phyloP scores from a whole-genome alignment of 768 basidiomycete species.

The Tulasnella sp. region DNA sequence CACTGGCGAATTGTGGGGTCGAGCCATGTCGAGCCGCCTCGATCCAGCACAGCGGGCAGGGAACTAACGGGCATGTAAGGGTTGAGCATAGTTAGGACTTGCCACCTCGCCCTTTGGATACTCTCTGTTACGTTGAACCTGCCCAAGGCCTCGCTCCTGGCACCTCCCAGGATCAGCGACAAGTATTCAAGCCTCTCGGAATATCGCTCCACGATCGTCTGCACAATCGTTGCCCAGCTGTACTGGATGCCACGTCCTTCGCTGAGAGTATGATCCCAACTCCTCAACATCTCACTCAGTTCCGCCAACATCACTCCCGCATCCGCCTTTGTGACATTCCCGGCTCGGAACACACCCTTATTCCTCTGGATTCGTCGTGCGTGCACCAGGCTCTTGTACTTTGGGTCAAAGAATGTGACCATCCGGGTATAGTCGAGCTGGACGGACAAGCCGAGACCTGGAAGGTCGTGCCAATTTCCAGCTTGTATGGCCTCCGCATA shows the following conservation, averaged over 20 bases:
- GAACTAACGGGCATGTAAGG: background rate
- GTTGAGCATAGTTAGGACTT: slow-evolving; percentile 1
- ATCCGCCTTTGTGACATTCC: background rate
- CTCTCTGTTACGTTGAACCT: background rate
- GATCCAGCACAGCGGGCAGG: background rate
- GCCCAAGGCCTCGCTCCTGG: too few species aligned
- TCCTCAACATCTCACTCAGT: background rate
- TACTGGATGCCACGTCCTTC: background rate
- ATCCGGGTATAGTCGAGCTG: slow-evolving; percentile 5
- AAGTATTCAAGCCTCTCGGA: background rate
- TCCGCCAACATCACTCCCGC: background rate
- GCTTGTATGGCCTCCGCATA: background rate
- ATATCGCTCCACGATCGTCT: background rate
- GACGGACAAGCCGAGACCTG: background rate
- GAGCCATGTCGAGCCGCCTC: background rate
- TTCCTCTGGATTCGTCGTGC: background rate
- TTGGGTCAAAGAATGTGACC: slow-evolving; percentile 9
- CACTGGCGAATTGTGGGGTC: background rate
- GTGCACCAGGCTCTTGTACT: background rate
- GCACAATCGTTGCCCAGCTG: background rate
- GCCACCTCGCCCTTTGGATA: background rate
- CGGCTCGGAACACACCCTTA: background rate
- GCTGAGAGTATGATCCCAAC: too few species aligned
- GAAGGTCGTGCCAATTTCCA: slow-evolving; percentile 10
- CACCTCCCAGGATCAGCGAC: background rate